These are phyloP conservation scores for Penicillium palitans DNA, from an alignment of 2,329 filamentous ascomycete genomes.

Conservation along the genomic window DNA sequence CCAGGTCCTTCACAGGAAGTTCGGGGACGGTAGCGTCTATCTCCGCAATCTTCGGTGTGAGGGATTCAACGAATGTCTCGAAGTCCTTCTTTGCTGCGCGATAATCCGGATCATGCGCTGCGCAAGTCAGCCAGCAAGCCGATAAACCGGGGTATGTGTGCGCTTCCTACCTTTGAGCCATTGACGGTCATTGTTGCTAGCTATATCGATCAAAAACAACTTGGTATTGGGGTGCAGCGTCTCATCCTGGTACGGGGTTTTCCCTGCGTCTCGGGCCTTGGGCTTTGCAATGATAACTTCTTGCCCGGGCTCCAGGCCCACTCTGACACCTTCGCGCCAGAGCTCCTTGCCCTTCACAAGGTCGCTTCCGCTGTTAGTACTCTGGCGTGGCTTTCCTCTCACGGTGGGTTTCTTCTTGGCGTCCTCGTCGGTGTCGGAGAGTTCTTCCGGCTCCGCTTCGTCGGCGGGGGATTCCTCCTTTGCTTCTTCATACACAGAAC, in stretches of 20 bases:
- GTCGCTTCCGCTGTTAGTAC: slow-evolving; percentile 2
- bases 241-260: slow-evolving; percentile 57
- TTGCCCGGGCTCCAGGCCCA: slow-evolving; percentile 58
- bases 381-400: slow-evolving; percentile 11
- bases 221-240: slow-evolving; percentile 65
- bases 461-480: slow-evolving; percentile 13
- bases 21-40: slow-evolving; percentile 82
- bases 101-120: slow-evolving; percentile 79
- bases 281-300: slow-evolving; percentile 64
- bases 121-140: slow-evolving; percentile 10
- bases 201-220: slow-evolving; percentile 60
- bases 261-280: slow-evolving; percentile 60
- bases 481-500: slow-evolving; percentile 42
- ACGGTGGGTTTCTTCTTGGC: not conserved
- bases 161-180: slow-evolving; percentile 60
- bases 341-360: slow-evolving; percentile 49
- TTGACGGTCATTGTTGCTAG: slow-evolving; percentile 61
- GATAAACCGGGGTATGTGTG: slow-evolving; percentile 6
- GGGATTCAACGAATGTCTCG: slow-evolving; percentile 70
- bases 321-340: slow-evolving; percentile 58
- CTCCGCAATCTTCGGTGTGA: slow-evolving; percentile 69
- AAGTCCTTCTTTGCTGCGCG: slow-evolving; percentile 77
- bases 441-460: slow-evolving; percentile 20
- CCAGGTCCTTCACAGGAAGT: slow-evolving; percentile 78
- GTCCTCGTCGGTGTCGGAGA: slow-evolving; percentile 20